Percentiles rank a stretch among this genome's conserved stretches.
These are phyloP conservation scores for Lachnellula cervina DNA, from an alignment of 2,329 filamentous ascomycete genomes.

Conservation along the genomic window DNA sequence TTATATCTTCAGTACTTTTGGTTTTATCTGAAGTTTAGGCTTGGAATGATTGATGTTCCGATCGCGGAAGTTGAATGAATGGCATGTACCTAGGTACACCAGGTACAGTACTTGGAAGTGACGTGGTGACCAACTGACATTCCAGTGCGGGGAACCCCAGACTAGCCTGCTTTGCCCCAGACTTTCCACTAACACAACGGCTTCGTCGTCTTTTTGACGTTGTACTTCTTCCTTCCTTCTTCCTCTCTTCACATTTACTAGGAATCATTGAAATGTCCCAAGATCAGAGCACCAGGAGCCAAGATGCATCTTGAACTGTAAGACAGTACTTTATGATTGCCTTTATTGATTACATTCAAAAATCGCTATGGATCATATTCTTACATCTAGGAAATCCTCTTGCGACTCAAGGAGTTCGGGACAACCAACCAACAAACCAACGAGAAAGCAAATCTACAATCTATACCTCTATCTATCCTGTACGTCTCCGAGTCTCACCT, in stretches of 20 bases:
- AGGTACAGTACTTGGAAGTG: background rate
- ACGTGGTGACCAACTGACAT: background rate
- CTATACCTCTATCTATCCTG: background rate
- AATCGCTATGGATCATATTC: conserved; percentile 5
- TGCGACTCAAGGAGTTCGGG: background rate
- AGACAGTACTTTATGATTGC: background rate
- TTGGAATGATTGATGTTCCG: background rate
- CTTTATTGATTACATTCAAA: too few species aligned
- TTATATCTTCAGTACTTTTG: background rate
- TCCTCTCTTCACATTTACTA: background rate
- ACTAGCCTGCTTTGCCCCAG: background rate
- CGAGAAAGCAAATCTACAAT: conserved; percentile 3
- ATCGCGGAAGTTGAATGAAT: background rate
- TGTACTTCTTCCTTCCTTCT: background rate
- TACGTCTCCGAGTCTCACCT: background rate
- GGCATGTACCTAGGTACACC: too few species aligned
- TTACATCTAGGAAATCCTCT: conserved; percentile 9
- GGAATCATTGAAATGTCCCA: too few species aligned
- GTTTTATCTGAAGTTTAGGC: background rate
- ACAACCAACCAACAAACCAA: background rate
- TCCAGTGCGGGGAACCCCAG: background rate
- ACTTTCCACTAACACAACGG: background rate
- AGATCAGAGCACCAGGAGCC: too few species aligned
- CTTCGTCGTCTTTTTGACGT: background rate
- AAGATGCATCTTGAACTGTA: background rate